Base-by-base conservation (phyloP, 305 asterid genomes). In the Fraxinus albicans region DNA sequence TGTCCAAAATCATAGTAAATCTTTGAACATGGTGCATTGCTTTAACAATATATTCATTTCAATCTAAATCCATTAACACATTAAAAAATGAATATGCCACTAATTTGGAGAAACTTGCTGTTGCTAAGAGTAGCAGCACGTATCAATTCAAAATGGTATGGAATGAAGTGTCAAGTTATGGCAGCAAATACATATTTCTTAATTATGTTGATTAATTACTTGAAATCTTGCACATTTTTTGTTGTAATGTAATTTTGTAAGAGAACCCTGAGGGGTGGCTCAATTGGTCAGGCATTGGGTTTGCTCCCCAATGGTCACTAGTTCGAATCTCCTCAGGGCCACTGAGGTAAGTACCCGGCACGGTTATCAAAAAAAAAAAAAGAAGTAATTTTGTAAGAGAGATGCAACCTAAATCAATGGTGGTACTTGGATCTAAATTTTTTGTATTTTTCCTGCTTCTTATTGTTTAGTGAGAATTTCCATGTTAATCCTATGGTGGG, bases 91-190 rank as follows among this genome's bases (percentile, higher is more conserved):
- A 58, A 50, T 25, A 3, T 29, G 29, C 55, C 17, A 34, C 23
- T 80, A 33, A 31, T 80, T 67, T 74, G 72, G 70, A 78, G 81
- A 80, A 73, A 19, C 63, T 21, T 76, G 19, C 50, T 50, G 21
- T 75, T 76, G 80, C 29, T 76, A 31, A 47, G 44, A 83, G 36
- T 55, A 33, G 35, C 63, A 75, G 10, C 81, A 80, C 17, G 3
- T 67, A 67, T 40, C 70, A 60, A 23, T 58, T 70, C 40, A 27
- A 17, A 25, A 12, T 40, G 38, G 79, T 35, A 13, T 31, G n/a
- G 19, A 13, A 21, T 78, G 3, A 36, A 34, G 8, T 63, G n/a
- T 36, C 21, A 35, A 80, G 63, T 44, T 44, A 75, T 47, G 73
- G 58, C 40, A 25, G 67, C 34, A 15, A 36, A 58, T 67, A 67